Percentiles rank a stretch among this genome's conserved stretches.
These are phyloP conservation scores for Excoecaria agallocha DNA, from an alignment of 345 rosid genomes.

Conservation along the genomic window DNA sequence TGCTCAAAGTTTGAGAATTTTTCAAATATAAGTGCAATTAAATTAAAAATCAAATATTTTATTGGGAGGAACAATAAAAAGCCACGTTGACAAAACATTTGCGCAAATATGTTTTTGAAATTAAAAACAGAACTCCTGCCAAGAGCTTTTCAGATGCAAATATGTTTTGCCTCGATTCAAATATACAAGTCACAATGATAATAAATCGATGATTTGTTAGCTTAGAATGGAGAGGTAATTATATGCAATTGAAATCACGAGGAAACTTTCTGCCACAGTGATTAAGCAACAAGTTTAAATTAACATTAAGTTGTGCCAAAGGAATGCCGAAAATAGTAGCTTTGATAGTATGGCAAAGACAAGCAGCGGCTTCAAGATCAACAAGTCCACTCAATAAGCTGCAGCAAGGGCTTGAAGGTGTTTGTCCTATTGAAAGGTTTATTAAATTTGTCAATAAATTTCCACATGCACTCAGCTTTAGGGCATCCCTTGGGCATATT, in stretches of 20 bases:
- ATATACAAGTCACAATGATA: too few relatives aligned
- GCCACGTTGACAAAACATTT: too few relatives aligned
- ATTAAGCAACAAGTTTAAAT: constrained; percentile 54
- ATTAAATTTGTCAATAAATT: constrained; percentile 36
- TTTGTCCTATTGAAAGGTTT: constrained; percentile 31
- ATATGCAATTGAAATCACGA: constrained; percentile 4
- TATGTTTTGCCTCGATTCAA: too few relatives aligned
- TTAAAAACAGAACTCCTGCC: too few relatives aligned
- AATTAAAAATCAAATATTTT: too few relatives aligned
- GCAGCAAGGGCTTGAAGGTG: constrained; percentile 48
- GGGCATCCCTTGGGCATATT: constrained; percentile 34
- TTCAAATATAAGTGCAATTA: too few relatives aligned
- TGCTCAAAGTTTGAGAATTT: too few relatives aligned
- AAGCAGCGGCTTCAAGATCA: constrained; percentile 59
- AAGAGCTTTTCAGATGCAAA: too few relatives aligned
- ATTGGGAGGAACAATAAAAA: too few relatives aligned
- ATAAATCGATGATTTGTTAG: too few relatives aligned
- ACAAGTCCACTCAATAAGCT: constrained; percentile 44
- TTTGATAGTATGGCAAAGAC: constrained; percentile 58
- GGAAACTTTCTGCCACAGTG: constrained; percentile 49
- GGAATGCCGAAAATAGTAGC: constrained; percentile 50
- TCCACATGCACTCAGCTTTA: constrained; percentile 51
- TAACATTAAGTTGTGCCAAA: constrained; percentile 43
- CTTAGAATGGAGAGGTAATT: too few relatives aligned
- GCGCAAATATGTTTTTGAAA: too few relatives aligned